Conservation (phyloP, 352 stramenopile genomes). For the Phytophthora fragariae region DNA sequence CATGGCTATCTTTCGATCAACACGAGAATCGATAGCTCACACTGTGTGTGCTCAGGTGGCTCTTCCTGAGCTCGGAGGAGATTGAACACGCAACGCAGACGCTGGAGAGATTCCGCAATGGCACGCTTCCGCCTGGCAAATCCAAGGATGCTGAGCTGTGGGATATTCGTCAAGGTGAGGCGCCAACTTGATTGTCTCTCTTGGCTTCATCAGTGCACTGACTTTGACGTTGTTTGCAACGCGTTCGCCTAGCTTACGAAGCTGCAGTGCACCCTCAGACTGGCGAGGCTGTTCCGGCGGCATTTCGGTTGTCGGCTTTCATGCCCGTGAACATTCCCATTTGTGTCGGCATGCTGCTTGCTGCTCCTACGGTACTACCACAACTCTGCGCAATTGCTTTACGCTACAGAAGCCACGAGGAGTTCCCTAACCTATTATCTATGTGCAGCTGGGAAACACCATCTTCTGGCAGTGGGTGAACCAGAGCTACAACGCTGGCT, state of each 20-base stretch:
- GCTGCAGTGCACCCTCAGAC: conserved; percentile 85
- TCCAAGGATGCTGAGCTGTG: conserved; percentile 80
- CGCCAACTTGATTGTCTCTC: background rate
- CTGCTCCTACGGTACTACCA: conserved; percentile 65
- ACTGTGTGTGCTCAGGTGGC: conserved; percentile 45
- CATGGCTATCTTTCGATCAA: background rate
- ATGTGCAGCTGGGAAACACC: conserved; percentile 67
- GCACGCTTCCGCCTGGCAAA: conserved; percentile 49
- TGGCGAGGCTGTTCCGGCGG: conserved; percentile 70
- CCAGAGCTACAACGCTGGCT: conserved; percentile 90
- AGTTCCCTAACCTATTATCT: background rate
- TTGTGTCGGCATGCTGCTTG: conserved; percentile 86
- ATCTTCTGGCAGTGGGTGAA: conserved; percentile 92
- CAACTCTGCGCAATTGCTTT: background rate
- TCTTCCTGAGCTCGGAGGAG: conserved; percentile 75
- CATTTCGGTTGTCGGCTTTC: conserved; percentile 84
- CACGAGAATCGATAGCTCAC: conserved; percentile 5
- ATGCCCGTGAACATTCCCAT: conserved; percentile 91
- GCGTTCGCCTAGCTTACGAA: conserved; percentile 59
- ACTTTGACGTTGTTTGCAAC: conserved; percentile 9
- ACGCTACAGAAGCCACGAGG: background rate
- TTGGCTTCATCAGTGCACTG: background rate
- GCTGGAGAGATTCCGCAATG: conserved; percentile 64
- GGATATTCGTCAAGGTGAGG: conserved; percentile 67
- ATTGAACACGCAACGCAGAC: conserved; percentile 66